Base-by-base conservation (phyloP, 1,284 basidiomycete genomes). In the Leccinum subatratum region DNA sequence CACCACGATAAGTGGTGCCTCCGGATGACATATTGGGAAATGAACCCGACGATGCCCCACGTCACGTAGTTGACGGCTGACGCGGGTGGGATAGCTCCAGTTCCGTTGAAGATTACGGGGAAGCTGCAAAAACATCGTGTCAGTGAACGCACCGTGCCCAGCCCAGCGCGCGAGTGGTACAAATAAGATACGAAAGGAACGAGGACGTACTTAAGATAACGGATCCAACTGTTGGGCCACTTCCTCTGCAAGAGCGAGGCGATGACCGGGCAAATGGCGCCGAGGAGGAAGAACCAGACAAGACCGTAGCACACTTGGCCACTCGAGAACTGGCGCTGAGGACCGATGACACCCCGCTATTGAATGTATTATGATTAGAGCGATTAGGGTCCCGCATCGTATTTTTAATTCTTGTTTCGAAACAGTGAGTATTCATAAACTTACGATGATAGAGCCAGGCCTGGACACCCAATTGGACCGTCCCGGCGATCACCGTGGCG, bases 271-370 rank as follows among this genome's bases (percentile, higher is more conserved):
- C 77, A 75, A 25, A 81, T 42, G 22, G 82, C 79, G 25, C 86
- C 87, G 62, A 85, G 70, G 62, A 87, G 79, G 83, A 88, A 88
- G 77, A 85, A 85, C 81, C 82, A 85, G 64, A 80, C 70, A 28
- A 84, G 74, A 69, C 69, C 7, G 25, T 77, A 2, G 62, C 76
- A 75, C 6, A 77, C 66, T 58, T 77, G 73, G 4, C 74, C 75
- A 16, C 59, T 20, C 0, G 74, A 75, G 64, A 76, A 75, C 34
- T 76, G 75, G 4, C 74, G 74, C 57, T 74, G 72, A 60, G 83
- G 81, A n/a, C 82, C 79, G 22, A 82, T 77, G 14, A 79, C 78
- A 63, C 81, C 80, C 79, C 80, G 81, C 71, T 72, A 54, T 28
- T 37, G 25, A 3, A 63, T 4, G 9, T 16, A 3, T 6, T 5